Evolutionary conservation across 176 grass and related monocot species (phyloP), one percentile per base, ranked within the genome.

Genomic region (Tillandsia leiboldiana): DNA sequence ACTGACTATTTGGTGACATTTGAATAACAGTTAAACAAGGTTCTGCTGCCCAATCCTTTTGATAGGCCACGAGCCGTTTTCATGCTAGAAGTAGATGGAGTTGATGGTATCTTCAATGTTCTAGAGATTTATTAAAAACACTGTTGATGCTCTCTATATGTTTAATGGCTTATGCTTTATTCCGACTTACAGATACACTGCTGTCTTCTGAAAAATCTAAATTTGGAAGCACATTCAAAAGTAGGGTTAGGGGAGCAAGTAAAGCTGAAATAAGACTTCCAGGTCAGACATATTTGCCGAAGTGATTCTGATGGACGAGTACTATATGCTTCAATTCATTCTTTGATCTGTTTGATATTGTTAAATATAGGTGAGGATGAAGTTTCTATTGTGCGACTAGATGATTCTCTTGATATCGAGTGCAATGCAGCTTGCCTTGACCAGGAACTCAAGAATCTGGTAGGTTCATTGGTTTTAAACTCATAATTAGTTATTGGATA

Each of bases 21-120:
- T 58, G 12, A 65, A 81, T 90, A 74, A 68, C 79, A 97, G 94
- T 82, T 93, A 83, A 92, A 90, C 66, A 63, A 97, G 73, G 48
- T 93, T 75, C 87, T 97, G 64, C 70, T 70, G 59, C 86, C 94
- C 14, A 90, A 97, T 33, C 94, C 89, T 20, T 97, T 97, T 70
- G 77, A 87, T 65, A 88, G 82, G 48, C 94, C 94, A 0, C 77
- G 67, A 70, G 89, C 89, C 71, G 82, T 92, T 71, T 83, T 97
- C 69, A 64, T 97, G 69, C 63, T 97, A 53, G 83, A 97, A 90
- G 68, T 97, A 9, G 71, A 69, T 65, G 80, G 84, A 74, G 64
- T 84, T 63, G 48, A 86, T 73, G 89, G 94, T 97, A 83, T 73
- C 62, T 73, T 66, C 28, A 0, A 69, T 70, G 48, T 62, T 9